A percentile compares a stretch with the other conserved stretches of the same genome.
These are phyloP conservation scores for Sherardia arvensis DNA, from an alignment of 257 asterid species.

Conservation along the genomic window DNA sequence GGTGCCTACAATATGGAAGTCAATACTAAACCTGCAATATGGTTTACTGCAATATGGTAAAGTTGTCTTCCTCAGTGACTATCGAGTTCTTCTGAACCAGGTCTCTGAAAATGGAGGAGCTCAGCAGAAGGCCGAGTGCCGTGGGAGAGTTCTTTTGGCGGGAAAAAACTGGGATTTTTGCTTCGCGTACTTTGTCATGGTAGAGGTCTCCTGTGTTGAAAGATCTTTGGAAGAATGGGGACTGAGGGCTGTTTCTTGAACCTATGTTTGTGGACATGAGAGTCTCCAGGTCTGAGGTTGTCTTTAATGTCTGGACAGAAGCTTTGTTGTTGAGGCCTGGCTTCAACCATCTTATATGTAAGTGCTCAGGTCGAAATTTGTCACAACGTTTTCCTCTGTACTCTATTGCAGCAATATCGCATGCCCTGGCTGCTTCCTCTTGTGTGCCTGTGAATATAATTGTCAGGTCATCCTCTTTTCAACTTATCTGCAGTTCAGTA, in stretches of 20 bases:
- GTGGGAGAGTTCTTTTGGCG: conserved; percentile 43
- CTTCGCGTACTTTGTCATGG: conserved; percentile 21
- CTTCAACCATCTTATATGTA: conserved; percentile 24
- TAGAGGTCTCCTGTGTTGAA: conserved; percentile 21
- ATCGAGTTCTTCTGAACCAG: conserved; percentile 46
- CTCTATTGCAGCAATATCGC: conserved; percentile 37
- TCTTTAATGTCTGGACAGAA: conserved; percentile 22
- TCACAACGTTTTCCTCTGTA: conserved; percentile 34
- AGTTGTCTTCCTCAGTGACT: conserved; percentile 31
- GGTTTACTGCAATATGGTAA: no score
- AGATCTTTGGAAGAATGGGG: conserved; percentile 27
- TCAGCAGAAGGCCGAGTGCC: conserved; percentile 46
- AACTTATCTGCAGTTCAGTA: neutral
- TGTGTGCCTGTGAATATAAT: conserved; percentile 22
- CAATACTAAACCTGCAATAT: no score
- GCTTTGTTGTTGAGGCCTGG: conserved; percentile 14
- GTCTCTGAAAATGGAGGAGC: conserved; percentile 48
- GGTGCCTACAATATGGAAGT: no score
- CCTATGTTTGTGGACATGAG: conserved; percentile 14
- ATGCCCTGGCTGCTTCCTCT: conserved; percentile 41
- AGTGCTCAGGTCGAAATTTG: conserved; percentile 32
- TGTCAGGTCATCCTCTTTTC: neutral
- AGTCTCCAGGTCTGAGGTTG: conserved; percentile 13
- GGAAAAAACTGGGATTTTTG: conserved; percentile 23
- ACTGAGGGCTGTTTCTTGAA: conserved; percentile 18